A percentile compares a stretch with the other conserved stretches of the same genome.
Evolutionary conservation across 2,329 filamentous ascomycete genomes (phyloP).

Genomic region (Alternaria sp.): DNA sequence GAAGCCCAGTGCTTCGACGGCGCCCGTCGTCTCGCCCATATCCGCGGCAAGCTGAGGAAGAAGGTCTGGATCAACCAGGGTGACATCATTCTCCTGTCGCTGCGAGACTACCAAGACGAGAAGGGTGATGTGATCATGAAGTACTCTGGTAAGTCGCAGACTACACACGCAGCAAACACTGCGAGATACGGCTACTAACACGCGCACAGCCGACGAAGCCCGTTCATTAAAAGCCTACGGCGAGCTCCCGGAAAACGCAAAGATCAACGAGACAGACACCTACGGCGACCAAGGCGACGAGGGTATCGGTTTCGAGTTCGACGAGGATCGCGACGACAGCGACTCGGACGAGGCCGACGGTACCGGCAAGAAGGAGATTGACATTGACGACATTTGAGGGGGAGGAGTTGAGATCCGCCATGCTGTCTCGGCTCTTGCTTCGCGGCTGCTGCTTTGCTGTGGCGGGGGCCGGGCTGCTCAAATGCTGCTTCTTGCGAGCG

Average conservation of each 20-base stretch:
- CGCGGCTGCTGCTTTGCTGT: constrained; percentile 25
- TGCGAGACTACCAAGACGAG: constrained; percentile 93
- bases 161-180: background rate
- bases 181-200: constrained; percentile 81
- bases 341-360: constrained; percentile 62
- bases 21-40: constrained; percentile 82
- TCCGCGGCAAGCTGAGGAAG: constrained; percentile 96
- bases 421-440: constrained; percentile 44
- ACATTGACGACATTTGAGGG: constrained; percentile 89
- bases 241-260: constrained; percentile 94
- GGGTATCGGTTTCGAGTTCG: constrained; percentile 97
- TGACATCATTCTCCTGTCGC: constrained; percentile 74
- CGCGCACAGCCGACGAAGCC: constrained; percentile 86
- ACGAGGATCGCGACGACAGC: constrained; percentile 79
- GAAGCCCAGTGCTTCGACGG: constrained; percentile 97
- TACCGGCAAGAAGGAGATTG: constrained; percentile 80
- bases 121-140: constrained; percentile 95
- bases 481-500: constrained; percentile 52
- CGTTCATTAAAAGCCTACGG: constrained; percentile 95
- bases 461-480: constrained; percentile 43
- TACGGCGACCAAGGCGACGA: constrained; percentile 91
- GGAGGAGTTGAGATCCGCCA: constrained; percentile 42
- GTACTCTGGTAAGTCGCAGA: constrained; percentile 63
- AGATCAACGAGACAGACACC: constrained; percentile 99
- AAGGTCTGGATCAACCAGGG: constrained; percentile 98